phyloP scores from a whole-genome alignment of 257 asterid genomes.

The Verbena officinalis region DNA sequence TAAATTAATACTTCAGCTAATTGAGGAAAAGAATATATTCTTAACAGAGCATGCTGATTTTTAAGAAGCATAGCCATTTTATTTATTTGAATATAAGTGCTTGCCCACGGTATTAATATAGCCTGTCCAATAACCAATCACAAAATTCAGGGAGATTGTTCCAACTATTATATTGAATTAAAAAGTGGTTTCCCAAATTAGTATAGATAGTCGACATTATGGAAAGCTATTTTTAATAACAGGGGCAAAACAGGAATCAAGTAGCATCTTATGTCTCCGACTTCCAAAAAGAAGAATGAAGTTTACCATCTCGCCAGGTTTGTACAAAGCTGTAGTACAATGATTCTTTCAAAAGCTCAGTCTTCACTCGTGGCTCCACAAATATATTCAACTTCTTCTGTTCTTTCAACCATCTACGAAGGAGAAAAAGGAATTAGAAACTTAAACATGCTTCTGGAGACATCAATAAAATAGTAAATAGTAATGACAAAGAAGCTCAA shows the following conservation, averaged over 20 bases:
- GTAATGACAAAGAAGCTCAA: background rate
- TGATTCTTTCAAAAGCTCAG: conserved; percentile 64
- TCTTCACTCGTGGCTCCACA: conserved; percentile 68
- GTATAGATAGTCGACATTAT: background rate
- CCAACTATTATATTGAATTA: background rate
- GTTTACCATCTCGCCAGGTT: conserved; percentile 69
- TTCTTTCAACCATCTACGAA: conserved; percentile 69
- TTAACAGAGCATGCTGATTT: background rate
- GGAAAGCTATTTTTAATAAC: background rate
- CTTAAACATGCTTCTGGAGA: background rate
- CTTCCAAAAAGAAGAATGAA: background rate
- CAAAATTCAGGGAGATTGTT: background rate
- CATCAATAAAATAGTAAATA: background rate
- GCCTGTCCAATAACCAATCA: background rate
- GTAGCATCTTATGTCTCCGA: background rate
- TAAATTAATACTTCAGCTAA: background rate
- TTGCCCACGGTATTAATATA: background rate
- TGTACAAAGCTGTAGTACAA: conserved; percentile 60
- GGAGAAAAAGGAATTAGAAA: conserved; percentile 8
- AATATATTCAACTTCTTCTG: conserved; percentile 55
- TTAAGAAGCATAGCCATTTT: background rate
- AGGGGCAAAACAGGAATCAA: background rate
- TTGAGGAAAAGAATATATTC: background rate
- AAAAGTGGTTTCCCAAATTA: background rate
- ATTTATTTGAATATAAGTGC: background rate